Base-by-base conservation (phyloP, 345 rosid genomes). In the Heritiera fomes region DNA sequence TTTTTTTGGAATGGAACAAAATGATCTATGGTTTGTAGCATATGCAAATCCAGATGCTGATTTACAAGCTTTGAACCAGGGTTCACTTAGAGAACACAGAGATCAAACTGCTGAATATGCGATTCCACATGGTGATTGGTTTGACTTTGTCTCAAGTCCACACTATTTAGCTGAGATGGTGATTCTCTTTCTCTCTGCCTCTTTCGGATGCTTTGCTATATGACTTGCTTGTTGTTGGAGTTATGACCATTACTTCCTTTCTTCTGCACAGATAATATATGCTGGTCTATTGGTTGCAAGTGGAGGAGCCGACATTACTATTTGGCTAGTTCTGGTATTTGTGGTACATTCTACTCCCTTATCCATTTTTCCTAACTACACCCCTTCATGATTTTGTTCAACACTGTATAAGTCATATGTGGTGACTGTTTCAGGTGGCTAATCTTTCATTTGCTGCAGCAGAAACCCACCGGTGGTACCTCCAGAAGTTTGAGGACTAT, bases 121-220 rank as follows among this genome's bases (percentile, higher is more conserved):
- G 23, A 28, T 60, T 60, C 80, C 80, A 5, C 69, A 3, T 68
- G 80, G 76, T 59, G 80, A 78, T 47, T 78, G 80, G 80, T 78
- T 78, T 32, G 68, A 59, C 13, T 45, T 68, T 28, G 69, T 78
- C 52, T 78, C 80, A 58, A 78, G 80, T 70, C 80, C 80, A 56
- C 80, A 78, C 80, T 78, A 78, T 34, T 58, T 78, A 55, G 80
- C 80, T 23, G 80, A 78, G 67, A 68, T 78, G 68, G 80, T 78
- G 59, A 69, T 40, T 43, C 52, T 41, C 64, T 49, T 43, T 34
- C 38, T 50, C 64, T 58, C 53, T 11, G 32, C 5, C 61, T 7
- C 14, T 5, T 14, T 1, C 4, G 7, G 41, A 30, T 3, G 32
- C 23, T 58, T 49, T 49, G 28, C 12, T 45, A 41, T 47, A 49